Evolutionary conservation across 345 rosid species (phyloP), one percentile per base, ranked within the genome.

Genomic region (Arabidopsis arenosa): DNA sequence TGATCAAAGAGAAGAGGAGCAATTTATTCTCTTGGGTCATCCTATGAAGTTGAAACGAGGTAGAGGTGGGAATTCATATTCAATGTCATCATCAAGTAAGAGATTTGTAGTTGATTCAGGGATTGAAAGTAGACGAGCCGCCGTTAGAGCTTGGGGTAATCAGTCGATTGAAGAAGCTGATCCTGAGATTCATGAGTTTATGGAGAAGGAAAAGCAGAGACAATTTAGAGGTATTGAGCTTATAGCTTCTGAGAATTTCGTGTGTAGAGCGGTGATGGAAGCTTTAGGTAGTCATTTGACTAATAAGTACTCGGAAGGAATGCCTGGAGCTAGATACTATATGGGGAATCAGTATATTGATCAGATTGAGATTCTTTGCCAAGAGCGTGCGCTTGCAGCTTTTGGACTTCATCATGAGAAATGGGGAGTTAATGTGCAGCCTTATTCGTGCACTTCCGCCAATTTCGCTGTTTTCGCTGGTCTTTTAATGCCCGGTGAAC

Each of bases 401-500:
- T 89, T 90, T 74, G 86, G 84, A 7, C 81, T 86, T 44, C 80
- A 84, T 66, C 77, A 82, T 14, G 85, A 86, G 54, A 82, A 66
- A 2, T 93, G 96, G 96, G 94, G 94, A 3, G 91, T 90, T 32
- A 90, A 90, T 68, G 96, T 87, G 52, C 96, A 92, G 80, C 96
- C 96, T 2, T 90, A 92, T 78, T 89, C 96, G 0, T 90, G 96
- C 30, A 88, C 92, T 14, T 90, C 96, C 0, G 97, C 93, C 0
- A 93, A 90, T 77, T 87, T 93, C 11, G 91, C 90, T 0, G 91
- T 87, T 40, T 93, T 83, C 65, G 77, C 90, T 0, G 98, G 91
- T 30, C 75, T 89, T 58, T 67, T 93, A 68, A 75, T 81, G 57
- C 93, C 91, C 0, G 93, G 92, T 9, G 94, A 93, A 18, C 77